These are phyloP conservation scores for Sphaerulina vaccinii DNA, from an alignment of 2,329 filamentous ascomycete species.

Conservation along the genomic window DNA sequence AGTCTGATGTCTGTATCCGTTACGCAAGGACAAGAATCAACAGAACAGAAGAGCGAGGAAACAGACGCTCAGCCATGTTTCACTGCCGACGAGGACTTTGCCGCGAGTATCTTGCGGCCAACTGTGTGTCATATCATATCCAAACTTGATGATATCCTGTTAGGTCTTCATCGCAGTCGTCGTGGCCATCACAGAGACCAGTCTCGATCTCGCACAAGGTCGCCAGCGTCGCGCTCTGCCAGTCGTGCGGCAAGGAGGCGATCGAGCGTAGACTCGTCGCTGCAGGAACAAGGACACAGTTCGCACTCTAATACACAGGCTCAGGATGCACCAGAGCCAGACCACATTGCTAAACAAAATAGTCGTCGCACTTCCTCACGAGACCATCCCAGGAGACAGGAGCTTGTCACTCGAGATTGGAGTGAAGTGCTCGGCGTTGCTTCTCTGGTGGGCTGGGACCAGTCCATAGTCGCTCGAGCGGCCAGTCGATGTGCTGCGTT, in stretches of 20 bases:
- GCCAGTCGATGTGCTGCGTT: slow-evolving; percentile 71
- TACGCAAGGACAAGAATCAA: not conserved
- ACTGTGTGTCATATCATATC: slow-evolving; percentile 67
- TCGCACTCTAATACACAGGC: not conserved
- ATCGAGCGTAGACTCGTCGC: not conserved
- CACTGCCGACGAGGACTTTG: slow-evolving; percentile 68
- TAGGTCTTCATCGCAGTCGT: slow-evolving; percentile 62
- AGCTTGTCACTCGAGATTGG: slow-evolving; percentile 68
- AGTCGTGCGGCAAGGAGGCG: not conserved
- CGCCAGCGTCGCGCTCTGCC: slow-evolving; percentile 1
- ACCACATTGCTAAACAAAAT: not conserved
- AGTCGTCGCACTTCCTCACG: not conserved
- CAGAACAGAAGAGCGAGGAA: not conserved
- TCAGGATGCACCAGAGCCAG: not conserved
- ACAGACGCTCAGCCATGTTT: not conserved
- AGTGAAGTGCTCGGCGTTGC: slow-evolving; percentile 79
- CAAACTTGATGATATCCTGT: slow-evolving; percentile 67
- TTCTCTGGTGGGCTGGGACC: slow-evolving; percentile 68
- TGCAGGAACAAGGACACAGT: not conserved
- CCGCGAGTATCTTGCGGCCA: slow-evolving; percentile 64
- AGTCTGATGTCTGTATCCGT: not conserved
- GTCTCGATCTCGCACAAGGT: slow-evolving; percentile 13
- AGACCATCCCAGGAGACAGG: not conserved
- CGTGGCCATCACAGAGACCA: slow-evolving; percentile 26
- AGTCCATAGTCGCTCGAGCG: slow-evolving; percentile 64